Conservation (phyloP, 164 flowering plant genomes). For the Aristolochia contorta region DNA sequence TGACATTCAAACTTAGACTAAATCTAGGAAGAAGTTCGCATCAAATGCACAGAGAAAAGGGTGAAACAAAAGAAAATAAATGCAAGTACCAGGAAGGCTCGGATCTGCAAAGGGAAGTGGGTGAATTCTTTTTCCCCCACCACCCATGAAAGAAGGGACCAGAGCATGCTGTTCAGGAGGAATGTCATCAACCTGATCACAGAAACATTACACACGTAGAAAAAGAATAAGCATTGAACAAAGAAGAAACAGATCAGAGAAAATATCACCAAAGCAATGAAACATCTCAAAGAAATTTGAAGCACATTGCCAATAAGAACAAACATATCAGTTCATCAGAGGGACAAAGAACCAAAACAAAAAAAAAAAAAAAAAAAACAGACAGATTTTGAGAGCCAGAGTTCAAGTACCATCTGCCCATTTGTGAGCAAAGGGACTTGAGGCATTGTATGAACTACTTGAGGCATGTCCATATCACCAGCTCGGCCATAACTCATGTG, state of each 20-base stretch:
- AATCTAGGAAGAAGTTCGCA: background rate
- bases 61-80: background rate
- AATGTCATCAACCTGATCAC: conserved; percentile 37
- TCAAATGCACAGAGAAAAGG: background rate
- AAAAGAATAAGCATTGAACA: background rate
- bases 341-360: background rate
- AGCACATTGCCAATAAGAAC: background rate
- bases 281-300: background rate
- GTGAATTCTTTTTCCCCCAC: conserved; percentile 40
- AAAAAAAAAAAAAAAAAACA: background rate
- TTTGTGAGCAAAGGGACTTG: conserved; percentile 32
- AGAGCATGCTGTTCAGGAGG: conserved; percentile 48
- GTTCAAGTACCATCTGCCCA: conserved; percentile 27
- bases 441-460: conserved; percentile 30
- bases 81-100: conserved; percentile 23
- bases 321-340: background rate
- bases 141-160: conserved; percentile 40
- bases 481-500: conserved; percentile 30
- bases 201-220: background rate
- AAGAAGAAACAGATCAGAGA: background rate
- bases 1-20: background rate
- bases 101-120: conserved; percentile 48
- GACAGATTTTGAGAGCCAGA: background rate
- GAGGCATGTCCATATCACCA: conserved; percentile 28
- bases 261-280: background rate